Evolutionary conservation across 2,329 filamentous ascomycete species (phyloP).

Genomic region (Colletotrichum brevisporum): DNA sequence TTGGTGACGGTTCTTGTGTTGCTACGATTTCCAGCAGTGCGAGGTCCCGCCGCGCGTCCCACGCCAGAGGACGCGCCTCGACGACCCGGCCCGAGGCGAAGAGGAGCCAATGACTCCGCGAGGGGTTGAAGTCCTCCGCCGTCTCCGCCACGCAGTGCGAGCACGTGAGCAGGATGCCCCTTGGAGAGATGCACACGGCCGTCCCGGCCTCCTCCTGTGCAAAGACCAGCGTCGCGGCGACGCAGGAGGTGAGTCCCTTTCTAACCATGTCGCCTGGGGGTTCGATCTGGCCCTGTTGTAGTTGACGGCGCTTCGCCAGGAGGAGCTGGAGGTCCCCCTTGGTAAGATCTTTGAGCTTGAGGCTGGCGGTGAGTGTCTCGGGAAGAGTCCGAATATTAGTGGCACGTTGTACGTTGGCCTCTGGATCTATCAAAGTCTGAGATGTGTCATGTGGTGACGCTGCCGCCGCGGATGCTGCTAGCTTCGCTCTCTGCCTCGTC

Average conservation of each 20-base stretch:
- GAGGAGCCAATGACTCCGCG: conserved; percentile 56
- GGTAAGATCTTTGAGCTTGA: conserved; percentile 32
- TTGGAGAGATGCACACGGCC: conserved; percentile 61
- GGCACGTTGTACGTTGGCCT: background rate
- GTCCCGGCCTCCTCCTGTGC: conserved; percentile 65
- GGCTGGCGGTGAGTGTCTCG: background rate
- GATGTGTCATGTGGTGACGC: background rate
- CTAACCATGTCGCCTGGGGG: conserved; percentile 27
- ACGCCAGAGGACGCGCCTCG: conserved; percentile 55
- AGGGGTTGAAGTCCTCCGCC: conserved; percentile 49
- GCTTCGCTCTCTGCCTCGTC: conserved; percentile 19
- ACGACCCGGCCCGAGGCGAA: conserved; percentile 57
- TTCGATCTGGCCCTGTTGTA: background rate
- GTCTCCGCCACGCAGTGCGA: conserved; percentile 65
- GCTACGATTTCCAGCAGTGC: conserved; percentile 59
- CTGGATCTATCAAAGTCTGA: too few species aligned
- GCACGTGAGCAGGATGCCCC: conserved; percentile 63
- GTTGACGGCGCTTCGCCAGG: conserved; percentile 27
- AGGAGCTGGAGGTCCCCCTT: conserved; percentile 34
- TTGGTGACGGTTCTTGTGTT: conserved; percentile 36
- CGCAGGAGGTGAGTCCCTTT: background rate
- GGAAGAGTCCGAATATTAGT: conserved; percentile 3
- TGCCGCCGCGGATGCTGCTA: background rate
- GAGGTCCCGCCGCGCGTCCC: conserved; percentile 60
- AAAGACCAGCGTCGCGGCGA: conserved; percentile 59